Evolutionary conservation across 169 alveolate species (phyloP).

Genomic region (Ichthyophthirius multifiliis): DNA sequence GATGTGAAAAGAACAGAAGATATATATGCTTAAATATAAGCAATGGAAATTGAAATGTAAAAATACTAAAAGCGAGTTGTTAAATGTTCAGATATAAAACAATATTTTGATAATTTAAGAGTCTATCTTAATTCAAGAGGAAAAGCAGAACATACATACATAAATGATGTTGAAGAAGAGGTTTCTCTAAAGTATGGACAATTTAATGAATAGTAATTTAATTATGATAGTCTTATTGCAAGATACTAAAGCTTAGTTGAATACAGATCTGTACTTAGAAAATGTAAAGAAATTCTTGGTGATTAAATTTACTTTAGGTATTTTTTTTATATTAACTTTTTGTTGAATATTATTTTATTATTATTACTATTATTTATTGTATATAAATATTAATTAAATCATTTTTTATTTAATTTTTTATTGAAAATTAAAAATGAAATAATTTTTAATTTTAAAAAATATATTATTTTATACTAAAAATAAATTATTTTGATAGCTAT

Average conservation of each 20-base stretch:
- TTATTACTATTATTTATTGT: slow-evolving; percentile 30
- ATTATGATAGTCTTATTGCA: background rate
- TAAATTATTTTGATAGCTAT: too few relatives aligned
- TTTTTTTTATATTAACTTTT: background rate
- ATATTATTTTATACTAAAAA: too few relatives aligned
- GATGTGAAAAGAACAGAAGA: slow-evolving; percentile 64
- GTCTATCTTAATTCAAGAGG: background rate
- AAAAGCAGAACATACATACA: slow-evolving; percentile 10
- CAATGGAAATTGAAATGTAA: slow-evolving; percentile 45
- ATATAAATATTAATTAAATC: too few relatives aligned
- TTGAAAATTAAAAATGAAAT: too few relatives aligned
- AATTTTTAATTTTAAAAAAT: too few relatives aligned
- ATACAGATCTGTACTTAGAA: background rate
- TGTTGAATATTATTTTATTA: background rate
- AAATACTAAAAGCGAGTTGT: slow-evolving; percentile 10
- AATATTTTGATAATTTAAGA: background rate
- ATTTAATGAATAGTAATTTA: background rate
- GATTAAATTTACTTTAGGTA: background rate
- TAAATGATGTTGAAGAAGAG: background rate
- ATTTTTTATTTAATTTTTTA: too few relatives aligned
- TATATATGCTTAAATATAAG: slow-evolving; percentile 37
- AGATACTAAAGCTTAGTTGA: background rate
- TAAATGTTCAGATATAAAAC: background rate
- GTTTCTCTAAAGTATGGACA: background rate
- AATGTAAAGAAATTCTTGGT: background rate